Percentiles rank a stretch among this genome's conserved stretches.
These are phyloP conservation scores for Echites panduratus DNA, from an alignment of 257 asterid species.

Conservation along the genomic window DNA sequence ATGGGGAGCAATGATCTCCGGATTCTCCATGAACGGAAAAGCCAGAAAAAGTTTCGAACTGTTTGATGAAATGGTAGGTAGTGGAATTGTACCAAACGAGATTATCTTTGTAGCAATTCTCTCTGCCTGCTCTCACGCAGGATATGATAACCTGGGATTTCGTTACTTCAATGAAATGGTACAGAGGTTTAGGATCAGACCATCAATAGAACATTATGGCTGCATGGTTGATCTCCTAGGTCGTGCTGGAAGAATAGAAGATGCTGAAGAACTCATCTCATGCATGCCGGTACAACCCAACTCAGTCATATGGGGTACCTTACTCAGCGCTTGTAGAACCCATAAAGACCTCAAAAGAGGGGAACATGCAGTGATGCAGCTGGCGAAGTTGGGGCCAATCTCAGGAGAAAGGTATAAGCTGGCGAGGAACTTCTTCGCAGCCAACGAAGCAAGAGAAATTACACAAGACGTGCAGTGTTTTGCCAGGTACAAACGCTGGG, in stretches of 20 bases:
- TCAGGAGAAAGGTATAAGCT: constrained; percentile 22
- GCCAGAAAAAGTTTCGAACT: constrained; percentile 23
- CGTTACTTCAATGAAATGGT: constrained; percentile 24
- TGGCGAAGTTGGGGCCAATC: constrained; percentile 14
- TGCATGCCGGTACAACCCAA: constrained; percentile 24
- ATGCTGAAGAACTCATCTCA: constrained; percentile 24
- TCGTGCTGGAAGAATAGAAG: constrained; percentile 20
- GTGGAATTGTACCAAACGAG: constrained; percentile 17
- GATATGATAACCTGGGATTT: constrained; percentile 20
- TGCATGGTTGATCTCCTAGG: constrained; percentile 34
- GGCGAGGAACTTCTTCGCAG: constrained; percentile 19
- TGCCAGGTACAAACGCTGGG: background rate
- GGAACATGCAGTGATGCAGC: constrained; percentile 7
- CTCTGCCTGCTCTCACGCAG: constrained; percentile 30
- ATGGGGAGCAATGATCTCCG: constrained; percentile 28
- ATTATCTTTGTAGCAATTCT: constrained; percentile 22
- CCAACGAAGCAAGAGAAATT: constrained; percentile 7
- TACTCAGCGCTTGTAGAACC: constrained; percentile 24
- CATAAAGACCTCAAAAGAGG: constrained; percentile 22
- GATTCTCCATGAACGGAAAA: constrained; percentile 22
- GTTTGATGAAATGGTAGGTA: constrained; percentile 20
- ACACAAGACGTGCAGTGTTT: constrained; percentile 11
- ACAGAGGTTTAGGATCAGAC: constrained; percentile 16
- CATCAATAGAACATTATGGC: constrained; percentile 30
- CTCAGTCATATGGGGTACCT: constrained; percentile 24